These are phyloP conservation scores for Cucurbita pepo DNA, from an alignment of 306 rosid species.

Conservation along the genomic window DNA sequence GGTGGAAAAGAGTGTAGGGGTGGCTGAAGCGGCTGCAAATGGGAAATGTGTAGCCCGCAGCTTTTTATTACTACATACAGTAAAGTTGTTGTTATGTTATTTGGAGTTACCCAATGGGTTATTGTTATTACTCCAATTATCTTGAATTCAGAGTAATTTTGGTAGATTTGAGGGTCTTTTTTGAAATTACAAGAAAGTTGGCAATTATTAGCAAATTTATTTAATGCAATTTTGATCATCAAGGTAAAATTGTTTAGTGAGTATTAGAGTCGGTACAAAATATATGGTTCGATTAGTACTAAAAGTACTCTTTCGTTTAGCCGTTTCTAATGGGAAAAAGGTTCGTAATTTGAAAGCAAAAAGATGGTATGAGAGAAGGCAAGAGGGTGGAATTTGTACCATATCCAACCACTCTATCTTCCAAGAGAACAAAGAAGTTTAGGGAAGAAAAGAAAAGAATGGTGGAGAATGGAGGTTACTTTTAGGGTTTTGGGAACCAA, in stretches of 20 bases:
- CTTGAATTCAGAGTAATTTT: background rate
- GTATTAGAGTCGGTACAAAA: background rate
- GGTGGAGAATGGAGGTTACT: background rate
- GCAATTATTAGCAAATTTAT: too few relatives aligned
- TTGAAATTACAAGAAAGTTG: background rate
- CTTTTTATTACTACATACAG: slow-evolving; percentile 3
- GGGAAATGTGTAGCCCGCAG: slow-evolving; percentile 59
- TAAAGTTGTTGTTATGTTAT: background rate
- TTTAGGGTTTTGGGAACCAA: background rate
- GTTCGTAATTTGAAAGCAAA: background rate
- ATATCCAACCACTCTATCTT: background rate
- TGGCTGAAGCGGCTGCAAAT: slow-evolving; percentile 70
- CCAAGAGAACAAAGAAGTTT: background rate
- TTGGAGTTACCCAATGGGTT: background rate
- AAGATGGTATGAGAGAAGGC: too few relatives aligned
- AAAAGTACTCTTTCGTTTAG: too few relatives aligned
- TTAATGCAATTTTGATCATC: too few relatives aligned
- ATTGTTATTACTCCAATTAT: background rate
- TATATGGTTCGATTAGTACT: too few relatives aligned
- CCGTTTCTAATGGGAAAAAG: background rate
- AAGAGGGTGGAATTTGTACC: background rate
- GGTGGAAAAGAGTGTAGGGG: background rate
- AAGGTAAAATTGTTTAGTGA: background rate
- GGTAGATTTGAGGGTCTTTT: background rate
- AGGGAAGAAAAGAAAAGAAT: background rate